Conservation (phyloP, 1,284 basidiomycete genomes). For the Boletus sp. region DNA sequence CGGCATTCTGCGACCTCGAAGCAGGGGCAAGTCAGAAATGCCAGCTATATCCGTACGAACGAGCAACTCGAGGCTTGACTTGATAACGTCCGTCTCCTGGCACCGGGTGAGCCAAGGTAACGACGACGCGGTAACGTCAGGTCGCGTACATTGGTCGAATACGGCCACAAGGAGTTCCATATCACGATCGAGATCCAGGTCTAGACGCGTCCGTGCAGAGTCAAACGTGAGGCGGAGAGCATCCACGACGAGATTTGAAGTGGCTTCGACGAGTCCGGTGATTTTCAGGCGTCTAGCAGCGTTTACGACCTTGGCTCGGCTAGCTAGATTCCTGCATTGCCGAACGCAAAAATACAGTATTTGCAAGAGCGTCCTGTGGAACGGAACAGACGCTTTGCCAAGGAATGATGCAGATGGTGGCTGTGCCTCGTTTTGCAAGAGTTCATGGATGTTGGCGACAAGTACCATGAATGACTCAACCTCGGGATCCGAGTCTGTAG, state of each 20-base stretch:
- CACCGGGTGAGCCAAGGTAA: slow-evolving; percentile 78
- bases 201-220: slow-evolving; percentile 57
- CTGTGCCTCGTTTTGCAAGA: slow-evolving; percentile 77
- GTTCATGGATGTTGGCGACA: slow-evolving; percentile 61
- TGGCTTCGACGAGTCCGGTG: slow-evolving; percentile 61
- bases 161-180: slow-evolving; percentile 80
- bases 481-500: slow-evolving; percentile 58
- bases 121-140: slow-evolving; percentile 68
- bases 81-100: slow-evolving; percentile 82
- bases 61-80: slow-evolving; percentile 76
- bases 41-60: slow-evolving; percentile 72
- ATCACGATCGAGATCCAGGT: slow-evolving; percentile 74
- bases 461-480: slow-evolving; percentile 65
- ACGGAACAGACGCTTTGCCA: slow-evolving; percentile 64
- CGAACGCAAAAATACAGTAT: slow-evolving; percentile 78
- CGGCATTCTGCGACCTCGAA: slow-evolving; percentile 64
- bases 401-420: slow-evolving; percentile 77
- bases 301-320: slow-evolving; percentile 54
- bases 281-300: slow-evolving; percentile 65
- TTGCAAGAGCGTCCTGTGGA: slow-evolving; percentile 82
- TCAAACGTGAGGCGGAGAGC: slow-evolving; percentile 72
- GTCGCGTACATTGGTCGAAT: slow-evolving; percentile 78
- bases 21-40: slow-evolving; percentile 60
- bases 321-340: slow-evolving; percentile 57
- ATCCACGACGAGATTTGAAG: slow-evolving; percentile 68